Conservation (phyloP, 805 yeast species). For the Cephaloascus fragrans region DNA sequence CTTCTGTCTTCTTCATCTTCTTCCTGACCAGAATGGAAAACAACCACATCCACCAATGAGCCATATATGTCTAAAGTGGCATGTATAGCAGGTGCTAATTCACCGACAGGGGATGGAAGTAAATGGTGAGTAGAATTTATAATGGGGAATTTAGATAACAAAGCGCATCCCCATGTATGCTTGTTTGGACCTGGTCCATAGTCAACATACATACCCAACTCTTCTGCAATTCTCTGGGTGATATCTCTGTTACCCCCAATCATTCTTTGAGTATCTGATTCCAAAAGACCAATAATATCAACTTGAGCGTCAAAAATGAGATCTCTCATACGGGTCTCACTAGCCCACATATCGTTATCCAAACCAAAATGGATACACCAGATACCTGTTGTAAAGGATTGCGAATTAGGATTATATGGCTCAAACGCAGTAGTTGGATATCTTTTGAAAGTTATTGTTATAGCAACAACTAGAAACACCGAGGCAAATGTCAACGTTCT, state of each 20-base stretch:
- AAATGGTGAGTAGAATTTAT: slow-evolving; percentile 83
- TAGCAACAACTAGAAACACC: slow-evolving; percentile 38
- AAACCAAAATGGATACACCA: slow-evolving; percentile 98
- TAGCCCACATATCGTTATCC: slow-evolving; percentile 97
- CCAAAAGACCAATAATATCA: slow-evolving; percentile 85
- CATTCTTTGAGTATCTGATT: slow-evolving; percentile 87
- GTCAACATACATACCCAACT: slow-evolving; percentile 89
- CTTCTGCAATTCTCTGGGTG: slow-evolving; percentile 86
- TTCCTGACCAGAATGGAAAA: slow-evolving; percentile 97
- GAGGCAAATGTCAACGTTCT: slow-evolving; percentile 24
- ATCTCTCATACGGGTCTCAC: slow-evolving; percentile 82
- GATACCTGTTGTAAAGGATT: slow-evolving; percentile 84
- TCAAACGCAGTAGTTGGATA: slow-evolving; percentile 58
- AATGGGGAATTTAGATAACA: slow-evolving; percentile 91
- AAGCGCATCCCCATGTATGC: slow-evolving; percentile 97
- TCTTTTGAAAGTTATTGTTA: slow-evolving; percentile 48
- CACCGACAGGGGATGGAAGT: slow-evolving; percentile 95
- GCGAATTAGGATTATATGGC: slow-evolving; percentile 36
- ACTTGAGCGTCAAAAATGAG: slow-evolving; percentile 78
- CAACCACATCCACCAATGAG: slow-evolving; percentile 79
- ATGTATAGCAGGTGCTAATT: slow-evolving; percentile 95
- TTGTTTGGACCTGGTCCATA: slow-evolving; percentile 97
- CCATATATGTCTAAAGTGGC: slow-evolving; percentile 93
- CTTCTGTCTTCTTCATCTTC: slow-evolving; percentile 93
- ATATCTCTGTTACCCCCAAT: slow-evolving; percentile 94